phyloP scores from a whole-genome alignment of 441 rosid genomes.

The Brassica hybrid region DNA sequence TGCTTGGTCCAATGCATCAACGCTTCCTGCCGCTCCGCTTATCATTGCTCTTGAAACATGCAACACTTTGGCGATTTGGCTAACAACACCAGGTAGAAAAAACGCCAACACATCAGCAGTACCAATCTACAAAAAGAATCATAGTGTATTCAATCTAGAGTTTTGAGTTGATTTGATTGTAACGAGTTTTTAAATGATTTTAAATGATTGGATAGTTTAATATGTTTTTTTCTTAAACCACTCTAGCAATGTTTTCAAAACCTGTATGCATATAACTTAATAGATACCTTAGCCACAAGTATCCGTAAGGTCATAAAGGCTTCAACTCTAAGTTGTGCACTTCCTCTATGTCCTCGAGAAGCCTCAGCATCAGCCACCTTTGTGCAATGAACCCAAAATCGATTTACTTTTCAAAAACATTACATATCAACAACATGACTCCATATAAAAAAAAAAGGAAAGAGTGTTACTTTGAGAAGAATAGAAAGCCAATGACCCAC shows the following conservation, averaged over 20 bases:
- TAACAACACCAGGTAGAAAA: conserved; percentile 95
- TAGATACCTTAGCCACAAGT: conserved; percentile 87
- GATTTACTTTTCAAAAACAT: conserved; percentile 1
- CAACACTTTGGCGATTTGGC: conserved; percentile 88
- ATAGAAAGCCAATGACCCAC: conserved; percentile 98
- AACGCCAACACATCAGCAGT: conserved; percentile 91
- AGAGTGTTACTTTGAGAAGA: conserved; percentile 72
- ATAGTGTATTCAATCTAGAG: neutral
- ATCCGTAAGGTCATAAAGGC: conserved; percentile 77
- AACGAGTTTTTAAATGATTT: neutral
- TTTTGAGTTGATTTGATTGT: neutral
- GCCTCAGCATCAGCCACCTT: conserved; percentile 95
- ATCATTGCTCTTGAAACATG: conserved; percentile 76
- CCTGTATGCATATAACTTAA: neutral
- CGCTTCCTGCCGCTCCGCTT: conserved; percentile 96
- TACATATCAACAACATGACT: neutral
- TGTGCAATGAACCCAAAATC: conserved; percentile 37
- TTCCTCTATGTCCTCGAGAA: conserved; percentile 85
- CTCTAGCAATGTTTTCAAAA: neutral
- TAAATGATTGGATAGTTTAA: neutral
- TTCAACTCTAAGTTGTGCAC: conserved; percentile 81
- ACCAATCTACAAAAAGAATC: conserved; percentile 67
- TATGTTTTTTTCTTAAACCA: neutral
- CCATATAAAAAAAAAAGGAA: conserved; percentile 10
- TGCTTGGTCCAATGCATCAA: conserved; percentile 85